A percentile compares a stretch with the other conserved stretches of the same genome.
phyloP scores from a whole-genome alignment of 139 green algal genomes.

The Zygnema cylindricum region DNA sequence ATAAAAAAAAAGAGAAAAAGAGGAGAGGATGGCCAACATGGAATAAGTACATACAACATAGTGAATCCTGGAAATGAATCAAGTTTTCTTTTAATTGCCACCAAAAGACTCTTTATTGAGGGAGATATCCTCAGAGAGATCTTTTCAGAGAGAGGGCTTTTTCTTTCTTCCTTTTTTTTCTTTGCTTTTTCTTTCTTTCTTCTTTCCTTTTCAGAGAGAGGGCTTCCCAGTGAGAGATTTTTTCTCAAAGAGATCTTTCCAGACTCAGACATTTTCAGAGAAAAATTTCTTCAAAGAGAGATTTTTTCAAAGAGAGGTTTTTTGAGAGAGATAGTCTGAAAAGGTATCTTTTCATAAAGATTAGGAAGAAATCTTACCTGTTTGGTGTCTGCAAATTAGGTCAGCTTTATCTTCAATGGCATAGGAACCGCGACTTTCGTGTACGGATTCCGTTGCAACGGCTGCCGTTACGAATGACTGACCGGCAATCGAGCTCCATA shows the following conservation, averaged over 20 bases:
- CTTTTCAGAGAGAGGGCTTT: not conserved
- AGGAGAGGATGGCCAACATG: too few species aligned
- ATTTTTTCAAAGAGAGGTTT: not conserved
- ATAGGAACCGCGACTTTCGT: conserved; percentile 42
- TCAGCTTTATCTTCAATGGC: conserved; percentile 31
- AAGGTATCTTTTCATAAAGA: too few species aligned
- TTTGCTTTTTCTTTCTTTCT: not conserved
- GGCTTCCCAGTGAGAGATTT: not conserved
- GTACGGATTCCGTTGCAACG: not conserved
- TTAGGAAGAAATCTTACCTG: not conserved
- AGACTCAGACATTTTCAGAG: not conserved
- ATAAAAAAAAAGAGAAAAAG: too few species aligned
- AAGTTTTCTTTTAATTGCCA: too few species aligned
- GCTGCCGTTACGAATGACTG: conserved; percentile 29
- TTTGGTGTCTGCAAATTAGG: conserved; percentile 36
- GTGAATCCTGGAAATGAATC: too few species aligned
- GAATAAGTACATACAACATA: too few species aligned
- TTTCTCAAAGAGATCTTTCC: not conserved
- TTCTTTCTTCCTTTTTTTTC: not conserved
- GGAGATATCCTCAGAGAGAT: too few species aligned
- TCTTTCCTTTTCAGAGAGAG: not conserved
- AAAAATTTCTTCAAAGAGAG: not conserved
- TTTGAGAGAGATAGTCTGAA: not conserved
- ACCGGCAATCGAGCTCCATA: conserved; percentile 24
- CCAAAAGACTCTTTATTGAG: too few species aligned